Conservation (phyloP, 2,329 filamentous ascomycete genomes). For the Ascochyta lentis region DNA sequence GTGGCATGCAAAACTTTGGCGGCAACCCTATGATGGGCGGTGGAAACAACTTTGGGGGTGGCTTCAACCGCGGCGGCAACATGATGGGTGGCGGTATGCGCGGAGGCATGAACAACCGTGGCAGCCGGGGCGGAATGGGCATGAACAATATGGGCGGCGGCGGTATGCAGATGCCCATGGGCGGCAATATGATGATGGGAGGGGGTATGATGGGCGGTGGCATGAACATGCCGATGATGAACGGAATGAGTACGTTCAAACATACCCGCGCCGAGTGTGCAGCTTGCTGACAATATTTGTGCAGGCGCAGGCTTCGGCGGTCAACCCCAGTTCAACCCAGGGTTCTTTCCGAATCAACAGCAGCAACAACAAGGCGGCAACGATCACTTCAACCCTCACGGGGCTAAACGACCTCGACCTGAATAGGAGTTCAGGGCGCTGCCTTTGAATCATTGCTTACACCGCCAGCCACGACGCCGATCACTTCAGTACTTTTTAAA, state of each 20-base stretch:
- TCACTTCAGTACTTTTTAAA: background rate
- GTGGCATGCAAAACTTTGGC: constrained; percentile 57
- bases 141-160: constrained; percentile 46
- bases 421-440: constrained; percentile 56
- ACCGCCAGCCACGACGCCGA: background rate
- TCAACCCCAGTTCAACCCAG: constrained; percentile 74
- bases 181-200: constrained; percentile 59
- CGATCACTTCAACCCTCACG: constrained; percentile 79
- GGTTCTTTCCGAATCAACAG: constrained; percentile 66
- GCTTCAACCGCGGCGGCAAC: constrained; percentile 53
- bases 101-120: constrained; percentile 55
- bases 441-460: background rate
- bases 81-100: constrained; percentile 49
- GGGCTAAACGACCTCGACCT: constrained; percentile 78
- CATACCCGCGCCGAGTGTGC: background rate
- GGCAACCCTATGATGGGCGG: constrained; percentile 38
- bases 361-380: constrained; percentile 55
- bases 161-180: constrained; percentile 47
- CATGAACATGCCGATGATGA: constrained; percentile 50
- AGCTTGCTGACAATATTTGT: constrained; percentile 15
- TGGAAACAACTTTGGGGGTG: constrained; percentile 49
- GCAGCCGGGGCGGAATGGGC: constrained; percentile 46
- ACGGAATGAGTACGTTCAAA: constrained; percentile 41
- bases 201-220: constrained; percentile 40
- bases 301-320: constrained; percentile 63